Conservation (phyloP, 306 rosid genomes). For the Fragaria vesca region DNA sequence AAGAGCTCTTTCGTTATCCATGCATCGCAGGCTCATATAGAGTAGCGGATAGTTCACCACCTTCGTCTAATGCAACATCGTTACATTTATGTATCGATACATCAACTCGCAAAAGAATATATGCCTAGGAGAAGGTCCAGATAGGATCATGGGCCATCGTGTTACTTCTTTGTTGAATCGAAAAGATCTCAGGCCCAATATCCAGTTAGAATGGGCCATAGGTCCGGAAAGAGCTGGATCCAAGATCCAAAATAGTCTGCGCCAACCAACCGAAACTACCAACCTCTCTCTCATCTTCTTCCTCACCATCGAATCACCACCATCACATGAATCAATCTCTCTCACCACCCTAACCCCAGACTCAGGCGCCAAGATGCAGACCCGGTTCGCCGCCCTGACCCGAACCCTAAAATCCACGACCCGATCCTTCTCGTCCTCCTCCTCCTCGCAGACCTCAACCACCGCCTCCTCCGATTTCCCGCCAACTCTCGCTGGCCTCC, state of each 20-base stretch:
- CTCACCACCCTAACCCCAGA: background rate
- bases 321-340: constrained; percentile 2
- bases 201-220: background rate
- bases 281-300: constrained; percentile 23
- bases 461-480: constrained; percentile 46
- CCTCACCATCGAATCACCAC: constrained; percentile 10
- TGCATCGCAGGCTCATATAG: background rate
- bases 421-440: constrained; percentile 47
- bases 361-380: constrained; percentile 38
- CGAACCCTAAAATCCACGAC: constrained; percentile 43
- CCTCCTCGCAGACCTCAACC: constrained; percentile 32
- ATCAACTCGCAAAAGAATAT: too few species aligned
- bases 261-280: constrained; percentile 28
- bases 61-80: too few species aligned
- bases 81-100: too few species aligned
- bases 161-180: too few species aligned
- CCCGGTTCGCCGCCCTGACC: constrained; percentile 38
- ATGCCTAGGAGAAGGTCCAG: too few species aligned
- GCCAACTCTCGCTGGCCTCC: constrained; percentile 67
- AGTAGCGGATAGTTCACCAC: too few species aligned
- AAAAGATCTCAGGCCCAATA: background rate
- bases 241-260: constrained; percentile 23
- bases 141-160: too few species aligned
- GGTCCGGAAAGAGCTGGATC: background rate
- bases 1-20: too few species aligned